Conservation (phyloP, 441 rosid genomes). For the Aleurites moluccanus region DNA sequence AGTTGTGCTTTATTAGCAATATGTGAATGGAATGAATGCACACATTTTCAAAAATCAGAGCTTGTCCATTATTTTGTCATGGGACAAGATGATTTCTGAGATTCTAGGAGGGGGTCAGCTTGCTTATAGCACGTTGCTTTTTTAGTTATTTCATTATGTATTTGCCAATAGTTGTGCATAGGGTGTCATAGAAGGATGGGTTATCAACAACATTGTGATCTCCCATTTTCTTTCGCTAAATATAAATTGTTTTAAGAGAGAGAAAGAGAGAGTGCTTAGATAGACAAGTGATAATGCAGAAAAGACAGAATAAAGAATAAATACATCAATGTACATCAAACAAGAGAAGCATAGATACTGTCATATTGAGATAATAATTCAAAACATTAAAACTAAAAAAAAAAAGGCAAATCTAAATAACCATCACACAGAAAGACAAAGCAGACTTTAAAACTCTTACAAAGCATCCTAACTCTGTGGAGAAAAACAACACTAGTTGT, state of each 20-base stretch:
- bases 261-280: background rate
- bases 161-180: background rate
- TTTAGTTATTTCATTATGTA: background rate
- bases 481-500: background rate
- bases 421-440: no score
- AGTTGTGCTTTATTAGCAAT: background rate
- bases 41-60: background rate
- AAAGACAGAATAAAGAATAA: background rate
- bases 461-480: no score
- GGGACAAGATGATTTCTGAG: background rate
- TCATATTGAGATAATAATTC: no score
- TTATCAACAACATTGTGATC: background rate
- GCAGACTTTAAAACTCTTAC: background rate
- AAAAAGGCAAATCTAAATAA: no score
- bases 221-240: background rate
- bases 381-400: no score
- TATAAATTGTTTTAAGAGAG: background rate
- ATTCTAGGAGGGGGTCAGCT: background rate
- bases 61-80: background rate
- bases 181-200: background rate
- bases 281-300: background rate
- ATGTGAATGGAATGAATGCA: background rate
- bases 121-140: background rate
- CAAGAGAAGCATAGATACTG: no score
- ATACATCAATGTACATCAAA: background rate